These are phyloP conservation scores for Aspergillus sp. DNA, from an alignment of 2,329 filamentous ascomycete species.

Conservation along the genomic window DNA sequence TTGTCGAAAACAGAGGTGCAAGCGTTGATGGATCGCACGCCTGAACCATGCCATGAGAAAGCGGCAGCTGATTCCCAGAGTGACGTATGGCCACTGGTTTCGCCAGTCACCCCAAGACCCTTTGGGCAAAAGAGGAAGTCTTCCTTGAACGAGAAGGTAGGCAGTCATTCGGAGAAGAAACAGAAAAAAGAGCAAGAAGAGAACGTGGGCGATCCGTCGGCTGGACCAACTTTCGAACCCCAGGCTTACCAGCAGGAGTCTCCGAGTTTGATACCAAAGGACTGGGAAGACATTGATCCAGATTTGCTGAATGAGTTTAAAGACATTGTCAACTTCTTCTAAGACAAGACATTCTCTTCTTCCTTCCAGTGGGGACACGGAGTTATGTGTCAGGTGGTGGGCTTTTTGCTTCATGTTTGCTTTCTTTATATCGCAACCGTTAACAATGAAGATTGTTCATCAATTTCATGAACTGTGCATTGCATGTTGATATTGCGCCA, in stretches of 20 bases:
- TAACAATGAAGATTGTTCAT: neutral
- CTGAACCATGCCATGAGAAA: too few species aligned
- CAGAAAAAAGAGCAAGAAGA: neutral
- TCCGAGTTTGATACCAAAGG: neutral
- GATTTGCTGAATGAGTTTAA: constrained; percentile 41
- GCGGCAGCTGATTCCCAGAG: too few species aligned
- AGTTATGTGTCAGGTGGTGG: neutral
- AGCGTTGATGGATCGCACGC: too few species aligned
- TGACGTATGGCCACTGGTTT: neutral
- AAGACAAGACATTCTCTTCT: constrained; percentile 4
- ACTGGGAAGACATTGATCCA: constrained; percentile 40
- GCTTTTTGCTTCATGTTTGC: too few species aligned
- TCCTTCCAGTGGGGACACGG: neutral
- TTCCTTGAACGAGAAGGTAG: neutral
- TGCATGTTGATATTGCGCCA: too few species aligned
- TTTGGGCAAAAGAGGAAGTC: constrained; percentile 3
- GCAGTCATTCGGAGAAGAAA: neutral
- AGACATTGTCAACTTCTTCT: constrained; percentile 40
- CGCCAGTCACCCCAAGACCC: neutral
- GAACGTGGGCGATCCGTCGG: neutral
- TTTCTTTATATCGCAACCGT: too few species aligned
- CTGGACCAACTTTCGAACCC: neutral
- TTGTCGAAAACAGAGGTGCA: too few species aligned
- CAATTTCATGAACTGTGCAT: neutral
- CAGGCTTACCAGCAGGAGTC: neutral